Conservation (phyloP, 805 yeast genomes). For the Schizosaccharomyces lindneri region DNA sequence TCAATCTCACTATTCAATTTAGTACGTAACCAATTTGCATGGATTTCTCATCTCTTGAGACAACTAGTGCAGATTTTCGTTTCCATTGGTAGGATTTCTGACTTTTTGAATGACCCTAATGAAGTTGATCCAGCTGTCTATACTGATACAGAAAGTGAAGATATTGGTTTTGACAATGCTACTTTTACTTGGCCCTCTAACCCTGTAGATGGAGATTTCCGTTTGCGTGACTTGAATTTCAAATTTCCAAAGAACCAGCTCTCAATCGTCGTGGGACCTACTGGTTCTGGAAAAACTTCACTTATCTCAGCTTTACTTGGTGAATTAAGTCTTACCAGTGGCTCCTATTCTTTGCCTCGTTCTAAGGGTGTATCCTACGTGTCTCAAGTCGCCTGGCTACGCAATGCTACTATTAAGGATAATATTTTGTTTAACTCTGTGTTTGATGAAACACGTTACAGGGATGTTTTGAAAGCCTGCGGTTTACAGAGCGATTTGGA, state of each 20-base stretch:
- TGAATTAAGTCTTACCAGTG: constrained; percentile 31
- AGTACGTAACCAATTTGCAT: constrained; percentile 69
- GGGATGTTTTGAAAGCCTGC: constrained; percentile 34
- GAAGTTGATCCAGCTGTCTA: constrained; percentile 17
- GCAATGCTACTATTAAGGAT: constrained; percentile 50
- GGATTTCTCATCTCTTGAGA: constrained; percentile 70
- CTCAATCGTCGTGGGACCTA: constrained; percentile 34
- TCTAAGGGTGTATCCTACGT: constrained; percentile 19
- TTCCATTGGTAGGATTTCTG: constrained; percentile 66
- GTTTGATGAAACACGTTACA: constrained; percentile 26
- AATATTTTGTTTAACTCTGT: constrained; percentile 47
- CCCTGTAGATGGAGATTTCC: neutral
- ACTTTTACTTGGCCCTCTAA: constrained; percentile 12
- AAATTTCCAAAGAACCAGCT: neutral
- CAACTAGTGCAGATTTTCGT: constrained; percentile 76
- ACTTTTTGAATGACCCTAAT: constrained; percentile 19
- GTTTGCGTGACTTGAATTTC: neutral
- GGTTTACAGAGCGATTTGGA: constrained; percentile 41
- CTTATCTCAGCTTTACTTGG: constrained; percentile 49
- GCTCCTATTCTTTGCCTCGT: constrained; percentile 30
- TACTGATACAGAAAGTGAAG: constrained; percentile 19
- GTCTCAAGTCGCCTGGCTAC: constrained; percentile 56
- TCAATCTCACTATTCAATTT: constrained; percentile 68
- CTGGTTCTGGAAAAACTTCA: constrained; percentile 66
- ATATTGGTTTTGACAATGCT: constrained; percentile 38